Conservation (phyloP, 768 basidiomycete genomes). For the Tulasnella sp. region DNA sequence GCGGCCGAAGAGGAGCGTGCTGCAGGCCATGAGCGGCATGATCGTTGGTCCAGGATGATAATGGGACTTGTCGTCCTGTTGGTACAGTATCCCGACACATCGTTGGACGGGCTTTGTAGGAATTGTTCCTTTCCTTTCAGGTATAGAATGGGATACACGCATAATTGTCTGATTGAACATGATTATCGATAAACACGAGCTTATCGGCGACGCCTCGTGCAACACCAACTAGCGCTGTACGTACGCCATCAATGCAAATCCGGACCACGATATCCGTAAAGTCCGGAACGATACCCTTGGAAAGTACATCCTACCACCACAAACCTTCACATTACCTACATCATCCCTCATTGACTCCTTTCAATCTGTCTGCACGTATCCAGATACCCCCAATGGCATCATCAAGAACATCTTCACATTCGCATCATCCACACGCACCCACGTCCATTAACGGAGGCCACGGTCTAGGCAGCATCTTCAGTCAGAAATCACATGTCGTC, state of each 20-base stretch:
- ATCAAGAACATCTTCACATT: constrained; percentile 1
- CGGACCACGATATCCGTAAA: no score
- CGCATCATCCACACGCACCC: constrained; percentile 10
- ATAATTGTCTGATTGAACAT: no score
- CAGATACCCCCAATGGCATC: constrained; percentile 13
- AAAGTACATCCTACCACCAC: constrained; percentile 1
- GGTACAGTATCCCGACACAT: no score
- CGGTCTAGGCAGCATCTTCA: background rate
- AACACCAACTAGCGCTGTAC: no score
- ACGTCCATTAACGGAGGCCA: background rate
- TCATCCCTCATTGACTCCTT: background rate
- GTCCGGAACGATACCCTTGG: constrained; percentile 1
- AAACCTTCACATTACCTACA: constrained; percentile 1
- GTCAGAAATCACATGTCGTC: constrained; percentile 20
- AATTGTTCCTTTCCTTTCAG: no score
- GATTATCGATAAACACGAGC: no score
- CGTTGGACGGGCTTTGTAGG: no score
- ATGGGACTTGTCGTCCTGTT: no score
- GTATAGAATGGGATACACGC: no score
- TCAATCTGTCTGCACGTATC: background rate
- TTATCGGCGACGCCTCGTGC: no score
- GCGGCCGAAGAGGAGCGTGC: constrained; percentile 36
- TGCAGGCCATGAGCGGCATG: background rate
- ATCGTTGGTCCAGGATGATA: no score
- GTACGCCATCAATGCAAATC: no score